phyloP scores from a whole-genome alignment of 1,284 basidiomycete species.

The Tilletiaria anomala region DNA sequence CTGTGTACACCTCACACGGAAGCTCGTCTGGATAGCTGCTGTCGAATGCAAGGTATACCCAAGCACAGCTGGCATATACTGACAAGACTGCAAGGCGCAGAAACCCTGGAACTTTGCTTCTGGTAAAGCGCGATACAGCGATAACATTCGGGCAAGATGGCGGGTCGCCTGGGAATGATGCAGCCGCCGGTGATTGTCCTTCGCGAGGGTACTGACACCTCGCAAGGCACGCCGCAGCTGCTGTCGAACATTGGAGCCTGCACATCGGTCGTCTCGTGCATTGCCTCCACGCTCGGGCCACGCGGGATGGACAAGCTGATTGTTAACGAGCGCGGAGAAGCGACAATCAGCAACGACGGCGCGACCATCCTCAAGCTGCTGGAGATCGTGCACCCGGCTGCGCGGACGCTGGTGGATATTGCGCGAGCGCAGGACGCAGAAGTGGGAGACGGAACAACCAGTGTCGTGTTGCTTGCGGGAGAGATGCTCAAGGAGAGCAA shows the following conservation, averaged over 20 bases:
- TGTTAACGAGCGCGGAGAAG: conserved; percentile 56
- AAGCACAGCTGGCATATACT: neutral
- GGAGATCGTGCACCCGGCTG: conserved; percentile 94
- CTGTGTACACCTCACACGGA: neutral
- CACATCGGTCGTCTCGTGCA: conserved; percentile 30
- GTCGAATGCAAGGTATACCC: neutral
- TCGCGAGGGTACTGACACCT: conserved; percentile 76
- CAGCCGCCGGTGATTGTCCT: conserved; percentile 31
- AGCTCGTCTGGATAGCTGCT: neutral
- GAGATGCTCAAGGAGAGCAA: conserved; percentile 88
- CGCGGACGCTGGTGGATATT: conserved; percentile 89
- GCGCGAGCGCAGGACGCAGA: conserved; percentile 96
- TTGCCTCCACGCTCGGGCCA: conserved; percentile 84
- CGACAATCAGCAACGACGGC: conserved; percentile 94
- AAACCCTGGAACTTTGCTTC: neutral
- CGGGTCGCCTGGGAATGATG: conserved; percentile 3
- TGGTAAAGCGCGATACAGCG: neutral
- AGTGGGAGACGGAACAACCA: conserved; percentile 95
- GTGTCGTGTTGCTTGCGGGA: conserved; percentile 80
- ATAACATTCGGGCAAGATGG: conserved; percentile 2
- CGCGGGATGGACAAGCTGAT: conserved; percentile 96
- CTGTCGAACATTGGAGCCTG: conserved; percentile 70
- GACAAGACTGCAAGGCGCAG: neutral
- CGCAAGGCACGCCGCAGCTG: conserved; percentile 83
- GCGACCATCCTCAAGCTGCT: conserved; percentile 93